Percentiles rank a stretch among this genome's conserved stretches.
These are phyloP conservation scores for Fusarium albidum DNA, from an alignment of 2,329 filamentous ascomycete species.

Conservation along the genomic window DNA sequence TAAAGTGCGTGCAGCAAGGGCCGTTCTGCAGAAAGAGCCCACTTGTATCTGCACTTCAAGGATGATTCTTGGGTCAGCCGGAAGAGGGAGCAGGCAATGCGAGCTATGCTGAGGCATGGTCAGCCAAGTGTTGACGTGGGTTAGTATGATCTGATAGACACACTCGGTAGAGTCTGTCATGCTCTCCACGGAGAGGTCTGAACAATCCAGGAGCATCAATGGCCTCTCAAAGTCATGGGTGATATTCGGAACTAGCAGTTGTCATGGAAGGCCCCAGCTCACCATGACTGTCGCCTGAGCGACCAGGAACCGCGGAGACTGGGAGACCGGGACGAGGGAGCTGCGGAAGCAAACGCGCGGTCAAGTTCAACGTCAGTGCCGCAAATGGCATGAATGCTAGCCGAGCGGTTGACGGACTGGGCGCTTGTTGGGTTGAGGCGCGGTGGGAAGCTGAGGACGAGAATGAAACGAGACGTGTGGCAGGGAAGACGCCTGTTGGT, in stretches of 20 bases:
- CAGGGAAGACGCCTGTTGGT: slow-evolving; percentile 30
- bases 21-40: slow-evolving; percentile 31
- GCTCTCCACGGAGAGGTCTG: slow-evolving; percentile 3
- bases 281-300: slow-evolving; percentile 7
- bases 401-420: slow-evolving; percentile 32
- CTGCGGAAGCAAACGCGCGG: slow-evolving; percentile 19
- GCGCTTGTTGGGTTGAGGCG: slow-evolving; percentile 35
- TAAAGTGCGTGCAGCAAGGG: slow-evolving; percentile 37
- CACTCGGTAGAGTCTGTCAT: neutral
- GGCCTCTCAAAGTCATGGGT: slow-evolving; percentile 7
- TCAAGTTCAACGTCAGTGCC: slow-evolving; percentile 18
- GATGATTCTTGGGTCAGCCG: slow-evolving; percentile 5
- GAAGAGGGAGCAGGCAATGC: slow-evolving; percentile 7
- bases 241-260: slow-evolving; percentile 2
- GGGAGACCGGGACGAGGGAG: slow-evolving; percentile 24
- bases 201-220: slow-evolving; percentile 2
- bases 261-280: slow-evolving; percentile 4
- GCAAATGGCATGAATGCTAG: slow-evolving; percentile 29
- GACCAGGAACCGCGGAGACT: slow-evolving; percentile 11
- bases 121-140: neutral
- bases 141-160: slow-evolving; percentile 2
- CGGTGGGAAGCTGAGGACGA: slow-evolving; percentile 9
- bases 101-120: slow-evolving; percentile 7
- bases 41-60: slow-evolving; percentile 29
- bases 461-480: slow-evolving; percentile 13